Evolutionary conservation across 257 asterid species (phyloP), one percentile per base, ranked within the genome.

Genomic region (Forsythia viridissima): DNA sequence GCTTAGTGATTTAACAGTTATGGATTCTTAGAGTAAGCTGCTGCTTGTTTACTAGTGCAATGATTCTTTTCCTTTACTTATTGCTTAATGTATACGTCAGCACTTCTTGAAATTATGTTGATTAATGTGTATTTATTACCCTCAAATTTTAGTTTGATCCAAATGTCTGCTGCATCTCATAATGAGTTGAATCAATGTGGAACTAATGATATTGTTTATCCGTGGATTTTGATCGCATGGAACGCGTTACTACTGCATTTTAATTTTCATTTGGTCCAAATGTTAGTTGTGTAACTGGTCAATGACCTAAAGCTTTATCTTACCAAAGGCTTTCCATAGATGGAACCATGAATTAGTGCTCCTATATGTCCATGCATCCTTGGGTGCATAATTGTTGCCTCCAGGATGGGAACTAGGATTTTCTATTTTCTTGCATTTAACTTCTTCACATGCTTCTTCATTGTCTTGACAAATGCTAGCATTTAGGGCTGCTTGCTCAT

Each of bases 401-500:
- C 30, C 24, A 16, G 65, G 30, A 55, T 24, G 24, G 24, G 24
- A 24, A 24, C 30, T 13, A 48, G 65, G 11, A 55, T 55, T 55
- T 52, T 48, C 59, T 48, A 11, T 51, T 51, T 15, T 57, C 11
- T 5, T 16, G 18, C 0, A n/a, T 7, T 57, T 57, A 5, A 20
- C 34, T 57, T 57, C 61, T 57, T n/a, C 30, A 57, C 30, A 4
- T 9, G 10, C 34, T 57, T 57, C 61, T 57, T 57, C 30, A 57
- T 10, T n/a, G 34, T 18, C 11, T 57, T 57, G 30, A 57, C 30
- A n/a, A 18, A n/a, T 48, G 34, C 59, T 15, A 79, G 36, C 42
- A 16, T 40, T 40, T 70, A 37, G 24, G 51, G 21, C 75, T 15
- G 11, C 42, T 81, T 39, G 76, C 74, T 52, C 55, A 63, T 65